A percentile compares a stretch with the other conserved stretches of the same genome.
These are phyloP conservation scores for Lentinula novae-zelandiae DNA, from an alignment of 1,284 basidiomycete genomes.

Conservation along the genomic window DNA sequence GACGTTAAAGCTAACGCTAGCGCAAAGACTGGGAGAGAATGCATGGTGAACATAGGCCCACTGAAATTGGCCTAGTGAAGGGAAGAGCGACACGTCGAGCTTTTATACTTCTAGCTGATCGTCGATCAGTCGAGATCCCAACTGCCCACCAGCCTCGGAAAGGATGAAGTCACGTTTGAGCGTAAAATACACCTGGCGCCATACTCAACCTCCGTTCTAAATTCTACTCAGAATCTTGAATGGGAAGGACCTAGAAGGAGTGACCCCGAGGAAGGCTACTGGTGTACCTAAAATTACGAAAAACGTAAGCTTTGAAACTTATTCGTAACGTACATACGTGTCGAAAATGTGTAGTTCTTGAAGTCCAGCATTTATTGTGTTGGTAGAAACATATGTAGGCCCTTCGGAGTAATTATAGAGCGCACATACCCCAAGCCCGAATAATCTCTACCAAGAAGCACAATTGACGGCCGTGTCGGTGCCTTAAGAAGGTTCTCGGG, in stretches of 20 bases:
- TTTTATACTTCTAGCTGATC: slow-evolving; percentile 12
- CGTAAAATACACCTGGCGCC: neutral
- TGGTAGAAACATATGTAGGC: slow-evolving; percentile 1
- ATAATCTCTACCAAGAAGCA: neutral
- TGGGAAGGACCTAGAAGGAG: neutral
- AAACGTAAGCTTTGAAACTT: neutral
- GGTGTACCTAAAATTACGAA: slow-evolving; percentile 1
- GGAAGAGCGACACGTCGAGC: slow-evolving; percentile 2
- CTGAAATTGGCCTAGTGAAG: slow-evolving; percentile 2
- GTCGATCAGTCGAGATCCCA: slow-evolving; percentile 4
- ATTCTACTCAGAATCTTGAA: neutral
- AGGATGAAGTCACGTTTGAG: slow-evolving; percentile 3
- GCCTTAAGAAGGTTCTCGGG: neutral
- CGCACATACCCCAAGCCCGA: neutral
- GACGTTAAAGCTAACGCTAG: slow-evolving; percentile 29
- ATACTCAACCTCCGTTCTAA: slow-evolving; percentile 3
- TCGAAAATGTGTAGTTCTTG: neutral
- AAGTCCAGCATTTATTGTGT: neutral
- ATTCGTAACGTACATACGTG: neutral
- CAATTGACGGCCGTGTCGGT: neutral
- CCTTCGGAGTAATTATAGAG: neutral
- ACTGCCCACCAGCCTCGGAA: neutral
- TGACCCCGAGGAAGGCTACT: neutral
- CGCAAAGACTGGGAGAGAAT: slow-evolving; percentile 25
- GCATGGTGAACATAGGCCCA: slow-evolving; percentile 20